Conservation (phyloP, 2,329 filamentous ascomycete genomes). For the Trichoderma brevicompactum region DNA sequence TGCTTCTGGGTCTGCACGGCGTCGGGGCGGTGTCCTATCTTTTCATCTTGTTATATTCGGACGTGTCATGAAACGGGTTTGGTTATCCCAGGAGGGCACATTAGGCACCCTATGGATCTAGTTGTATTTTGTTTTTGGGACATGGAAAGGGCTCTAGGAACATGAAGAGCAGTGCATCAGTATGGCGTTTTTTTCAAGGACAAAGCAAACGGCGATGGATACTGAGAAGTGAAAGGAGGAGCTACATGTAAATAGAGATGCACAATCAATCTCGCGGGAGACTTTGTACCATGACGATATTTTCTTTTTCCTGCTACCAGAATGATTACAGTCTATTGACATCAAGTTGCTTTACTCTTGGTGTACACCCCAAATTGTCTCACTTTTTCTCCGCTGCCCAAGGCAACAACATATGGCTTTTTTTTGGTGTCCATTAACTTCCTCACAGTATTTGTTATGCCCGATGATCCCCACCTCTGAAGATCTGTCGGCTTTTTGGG, state of each 20-base stretch:
- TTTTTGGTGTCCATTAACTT: background rate
- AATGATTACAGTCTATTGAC: background rate
- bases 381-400: constrained; percentile 12
- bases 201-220: background rate
- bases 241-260: constrained; percentile 15
- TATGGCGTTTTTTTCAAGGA: constrained; percentile 18
- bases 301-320: background rate
- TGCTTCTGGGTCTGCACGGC: constrained; percentile 22
- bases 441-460: background rate
- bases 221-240: background rate
- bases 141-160: background rate
- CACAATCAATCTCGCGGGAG: constrained; percentile 19
- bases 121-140: constrained; percentile 21
- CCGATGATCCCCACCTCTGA: background rate
- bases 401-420: background rate
- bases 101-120: background rate
- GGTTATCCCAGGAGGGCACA: background rate
- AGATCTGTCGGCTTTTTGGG: background rate
- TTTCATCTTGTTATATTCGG: constrained; percentile 12
- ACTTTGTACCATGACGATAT: background rate
- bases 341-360: constrained; percentile 1
- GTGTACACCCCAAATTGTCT: background rate
- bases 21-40: constrained; percentile 8
- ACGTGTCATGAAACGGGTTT: constrained; percentile 23
- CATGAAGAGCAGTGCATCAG: constrained; percentile 20